A percentile compares a stretch with the other conserved stretches of the same genome.
Conservation (phyloP, 2,329 filamentous ascomycete genomes). For the Aspergillus phoenicis region DNA sequence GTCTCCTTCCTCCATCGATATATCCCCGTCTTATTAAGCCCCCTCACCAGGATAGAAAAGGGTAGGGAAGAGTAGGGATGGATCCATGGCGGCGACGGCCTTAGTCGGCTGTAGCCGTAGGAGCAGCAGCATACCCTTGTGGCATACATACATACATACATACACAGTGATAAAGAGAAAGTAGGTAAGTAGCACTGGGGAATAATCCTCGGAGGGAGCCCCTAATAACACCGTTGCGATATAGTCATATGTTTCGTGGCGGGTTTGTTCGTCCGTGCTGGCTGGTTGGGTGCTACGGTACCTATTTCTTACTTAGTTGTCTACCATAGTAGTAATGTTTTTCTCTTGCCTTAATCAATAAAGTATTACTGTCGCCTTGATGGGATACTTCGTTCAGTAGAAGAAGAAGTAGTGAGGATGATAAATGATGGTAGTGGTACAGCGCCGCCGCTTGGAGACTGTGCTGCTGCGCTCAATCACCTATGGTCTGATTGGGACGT, state of each 20-base stretch:
- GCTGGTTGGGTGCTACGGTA: not conserved
- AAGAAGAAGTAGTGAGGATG: not conserved
- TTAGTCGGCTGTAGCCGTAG: not conserved
- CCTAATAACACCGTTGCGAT: not conserved
- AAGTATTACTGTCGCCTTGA: no score
- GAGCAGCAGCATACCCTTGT: no score
- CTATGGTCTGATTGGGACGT: not conserved
- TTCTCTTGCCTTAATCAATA: not conserved
- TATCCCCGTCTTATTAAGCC: no score
- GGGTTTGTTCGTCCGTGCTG: no score
- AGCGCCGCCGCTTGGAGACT: not conserved
- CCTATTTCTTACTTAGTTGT: no score
- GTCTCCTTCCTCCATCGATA: no score
- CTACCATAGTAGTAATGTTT: no score
- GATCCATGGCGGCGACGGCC: not conserved
- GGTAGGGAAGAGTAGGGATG: not conserved
- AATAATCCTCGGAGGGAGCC: not conserved
- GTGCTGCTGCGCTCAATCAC: not conserved
- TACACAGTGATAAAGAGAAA: no score
- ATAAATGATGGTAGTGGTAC: conserved; percentile 12
- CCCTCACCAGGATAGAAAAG: not conserved
- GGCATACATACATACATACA: no score
- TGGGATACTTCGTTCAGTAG: no score
- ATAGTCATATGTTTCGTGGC: not conserved
- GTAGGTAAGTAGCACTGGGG: not conserved